phyloP scores from a whole-genome alignment of 345 rosid genomes.

The Bruguiera parviflora region DNA sequence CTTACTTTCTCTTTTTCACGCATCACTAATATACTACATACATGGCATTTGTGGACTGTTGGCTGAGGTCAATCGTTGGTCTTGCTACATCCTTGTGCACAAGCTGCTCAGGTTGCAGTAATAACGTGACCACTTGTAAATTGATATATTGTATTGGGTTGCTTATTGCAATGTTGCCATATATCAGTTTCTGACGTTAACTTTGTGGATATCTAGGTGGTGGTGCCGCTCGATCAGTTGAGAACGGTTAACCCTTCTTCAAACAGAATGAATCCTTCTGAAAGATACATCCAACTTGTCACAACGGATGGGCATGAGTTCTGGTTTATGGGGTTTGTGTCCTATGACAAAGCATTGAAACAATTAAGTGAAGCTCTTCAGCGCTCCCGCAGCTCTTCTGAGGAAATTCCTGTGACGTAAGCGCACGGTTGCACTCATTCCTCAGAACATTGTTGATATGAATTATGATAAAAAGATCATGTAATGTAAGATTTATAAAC shows the following conservation, averaged over 20 bases:
- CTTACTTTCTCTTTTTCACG: too few species aligned
- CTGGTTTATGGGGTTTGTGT: constrained; percentile 84
- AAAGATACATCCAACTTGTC: constrained; percentile 55
- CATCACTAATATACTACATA: too few species aligned
- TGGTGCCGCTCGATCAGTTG: constrained; percentile 54
- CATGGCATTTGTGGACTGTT: too few species aligned
- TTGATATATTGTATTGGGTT: not conserved
- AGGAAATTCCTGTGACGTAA: not conserved
- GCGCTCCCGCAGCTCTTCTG: constrained; percentile 19
- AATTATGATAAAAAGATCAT: not conserved
- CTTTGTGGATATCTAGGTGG: constrained; percentile 45
- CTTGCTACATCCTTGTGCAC: too few species aligned
- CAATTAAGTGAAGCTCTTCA: constrained; percentile 45
- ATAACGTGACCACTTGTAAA: not conserved
- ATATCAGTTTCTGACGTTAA: not conserved
- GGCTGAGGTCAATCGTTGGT: too few species aligned
- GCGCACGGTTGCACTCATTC: not conserved
- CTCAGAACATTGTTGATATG: not conserved
- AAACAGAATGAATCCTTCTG: constrained; percentile 51
- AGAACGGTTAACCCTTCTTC: constrained; percentile 50
- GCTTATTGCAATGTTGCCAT: not conserved
- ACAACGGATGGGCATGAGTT: constrained; percentile 68
- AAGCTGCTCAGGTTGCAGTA: too few species aligned
- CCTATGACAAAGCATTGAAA: constrained; percentile 66
- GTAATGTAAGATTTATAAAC: too few species aligned